Evolutionary conservation across 2,329 filamentous ascomycete genomes (phyloP).

Genomic region (Xylaria digitata): DNA sequence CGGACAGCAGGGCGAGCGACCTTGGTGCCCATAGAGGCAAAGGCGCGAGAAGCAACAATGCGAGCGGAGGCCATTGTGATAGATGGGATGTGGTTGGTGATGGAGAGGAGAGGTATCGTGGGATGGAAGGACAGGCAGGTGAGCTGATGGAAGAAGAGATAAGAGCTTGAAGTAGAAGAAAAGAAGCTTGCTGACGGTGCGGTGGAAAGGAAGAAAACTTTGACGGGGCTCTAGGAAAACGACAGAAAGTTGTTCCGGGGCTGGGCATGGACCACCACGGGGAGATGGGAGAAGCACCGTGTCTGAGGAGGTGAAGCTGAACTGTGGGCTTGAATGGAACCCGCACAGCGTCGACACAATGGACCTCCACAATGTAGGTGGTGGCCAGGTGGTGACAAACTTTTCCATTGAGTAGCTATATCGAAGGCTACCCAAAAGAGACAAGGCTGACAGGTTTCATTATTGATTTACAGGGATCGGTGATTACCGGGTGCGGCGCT

Average conservation of each 20-base stretch:
- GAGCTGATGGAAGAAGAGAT: slow-evolving; percentile 41
- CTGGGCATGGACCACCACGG: slow-evolving; percentile 37
- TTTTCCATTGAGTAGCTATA: slow-evolving; percentile 35
- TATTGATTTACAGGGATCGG: slow-evolving; percentile 38
- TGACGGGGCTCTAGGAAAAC: slow-evolving; percentile 48
- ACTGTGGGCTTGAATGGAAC: slow-evolving; percentile 36
- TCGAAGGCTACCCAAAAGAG: slow-evolving; percentile 49
- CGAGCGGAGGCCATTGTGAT: slow-evolving; percentile 83
- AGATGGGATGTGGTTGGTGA: slow-evolving; percentile 54
- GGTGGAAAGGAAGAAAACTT: slow-evolving; percentile 48
- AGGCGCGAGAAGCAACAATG: slow-evolving; percentile 81
- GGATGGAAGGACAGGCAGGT: slow-evolving; percentile 49
- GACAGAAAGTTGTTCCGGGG: slow-evolving; percentile 44
- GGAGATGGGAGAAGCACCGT: slow-evolving; percentile 30
- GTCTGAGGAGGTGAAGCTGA: slow-evolving; percentile 21
- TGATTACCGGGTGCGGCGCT: slow-evolving; percentile 38
- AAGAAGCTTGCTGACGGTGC: slow-evolving; percentile 48
- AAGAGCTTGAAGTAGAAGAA: slow-evolving; percentile 45
- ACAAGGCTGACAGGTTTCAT: slow-evolving; percentile 49
- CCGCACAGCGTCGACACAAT: slow-evolving; percentile 36
- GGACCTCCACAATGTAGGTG: slow-evolving; percentile 10
- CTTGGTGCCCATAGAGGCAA: slow-evolving; percentile 80
- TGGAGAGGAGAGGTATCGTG: slow-evolving; percentile 57
- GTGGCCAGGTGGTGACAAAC: slow-evolving; percentile 41
- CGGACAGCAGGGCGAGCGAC: slow-evolving; percentile 81